Evolutionary conservation across 2,329 filamentous ascomycete species (phyloP).

Genomic region (Alternaria novae-zelandiae): DNA sequence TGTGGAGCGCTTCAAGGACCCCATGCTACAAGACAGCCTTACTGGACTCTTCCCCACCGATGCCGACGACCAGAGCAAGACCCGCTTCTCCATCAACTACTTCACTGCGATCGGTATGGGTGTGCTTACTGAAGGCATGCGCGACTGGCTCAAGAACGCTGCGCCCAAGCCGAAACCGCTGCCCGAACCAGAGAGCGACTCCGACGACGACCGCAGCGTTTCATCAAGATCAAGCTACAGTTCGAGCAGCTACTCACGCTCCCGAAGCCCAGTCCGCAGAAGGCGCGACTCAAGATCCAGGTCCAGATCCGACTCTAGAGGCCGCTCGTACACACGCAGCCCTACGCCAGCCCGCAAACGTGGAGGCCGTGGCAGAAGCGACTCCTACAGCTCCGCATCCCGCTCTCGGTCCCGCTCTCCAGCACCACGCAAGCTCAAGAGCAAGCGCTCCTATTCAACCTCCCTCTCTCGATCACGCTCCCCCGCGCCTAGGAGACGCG

Average conservation of each 20-base stretch:
- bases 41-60: slow-evolving; percentile 89
- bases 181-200: slow-evolving; percentile 44
- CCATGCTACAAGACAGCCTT: slow-evolving; percentile 74
- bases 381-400: slow-evolving; percentile 29
- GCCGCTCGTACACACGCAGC: slow-evolving; percentile 39
- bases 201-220: slow-evolving; percentile 41
- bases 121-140: slow-evolving; percentile 90
- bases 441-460: slow-evolving; percentile 32
- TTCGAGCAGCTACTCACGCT: slow-evolving; percentile 35
- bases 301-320: slow-evolving; percentile 35
- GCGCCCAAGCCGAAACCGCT: slow-evolving; percentile 80
- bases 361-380: slow-evolving; percentile 25
- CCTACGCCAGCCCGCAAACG: slow-evolving; percentile 33
- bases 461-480: slow-evolving; percentile 25
- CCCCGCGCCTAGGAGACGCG: slow-evolving; percentile 31
- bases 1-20: slow-evolving; percentile 77
- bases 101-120: slow-evolving; percentile 99
- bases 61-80: slow-evolving; percentile 79
- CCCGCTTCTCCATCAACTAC: slow-evolving; percentile 98
- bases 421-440: slow-evolving; percentile 25
- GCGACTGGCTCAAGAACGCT: slow-evolving; percentile 80
- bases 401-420: slow-evolving; percentile 35
- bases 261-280: slow-evolving; percentile 28
- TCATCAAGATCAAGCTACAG: slow-evolving; percentile 45
- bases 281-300: slow-evolving; percentile 32